Conservation (phyloP, 2,329 filamentous ascomycete genomes). For the Sporothrix variecibatus region DNA sequence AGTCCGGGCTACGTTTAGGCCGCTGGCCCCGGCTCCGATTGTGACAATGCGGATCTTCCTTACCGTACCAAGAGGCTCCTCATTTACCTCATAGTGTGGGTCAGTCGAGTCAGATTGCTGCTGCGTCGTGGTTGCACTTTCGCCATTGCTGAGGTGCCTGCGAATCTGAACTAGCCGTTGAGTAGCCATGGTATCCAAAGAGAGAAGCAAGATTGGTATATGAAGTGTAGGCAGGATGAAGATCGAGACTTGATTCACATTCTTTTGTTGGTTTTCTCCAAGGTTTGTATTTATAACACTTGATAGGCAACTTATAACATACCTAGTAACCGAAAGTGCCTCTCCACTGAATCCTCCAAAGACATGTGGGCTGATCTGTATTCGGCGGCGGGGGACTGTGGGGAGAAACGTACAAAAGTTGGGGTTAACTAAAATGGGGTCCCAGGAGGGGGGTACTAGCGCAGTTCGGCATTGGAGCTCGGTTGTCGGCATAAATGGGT, state of each 20-base stretch:
- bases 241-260: not conserved
- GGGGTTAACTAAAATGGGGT: not conserved
- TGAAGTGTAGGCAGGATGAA: not conserved
- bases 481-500: slow-evolving; percentile 1
- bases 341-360: not conserved
- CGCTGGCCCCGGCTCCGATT: not conserved
- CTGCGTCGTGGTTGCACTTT: not conserved
- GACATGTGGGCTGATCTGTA: not conserved
- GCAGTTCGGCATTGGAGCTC: not conserved
- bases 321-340: not conserved
- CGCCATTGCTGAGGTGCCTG: not conserved
- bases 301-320: not conserved
- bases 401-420: not conserved
- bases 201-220: not conserved
- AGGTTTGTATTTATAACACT: not conserved
- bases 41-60: not conserved
- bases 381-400: not conserved
- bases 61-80: not conserved
- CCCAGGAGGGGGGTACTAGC: not conserved
- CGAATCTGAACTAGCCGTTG: not conserved
- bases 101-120: not conserved
- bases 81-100: not conserved
- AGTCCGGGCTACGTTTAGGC: not conserved
- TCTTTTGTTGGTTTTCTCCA: slow-evolving; percentile 2
- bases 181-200: not conserved